Evolutionary conservation across 2,329 filamentous ascomycete genomes (phyloP), one percentile per base, ranked within the genome.

Genomic region (Pseudodiploospora longispora): DNA sequence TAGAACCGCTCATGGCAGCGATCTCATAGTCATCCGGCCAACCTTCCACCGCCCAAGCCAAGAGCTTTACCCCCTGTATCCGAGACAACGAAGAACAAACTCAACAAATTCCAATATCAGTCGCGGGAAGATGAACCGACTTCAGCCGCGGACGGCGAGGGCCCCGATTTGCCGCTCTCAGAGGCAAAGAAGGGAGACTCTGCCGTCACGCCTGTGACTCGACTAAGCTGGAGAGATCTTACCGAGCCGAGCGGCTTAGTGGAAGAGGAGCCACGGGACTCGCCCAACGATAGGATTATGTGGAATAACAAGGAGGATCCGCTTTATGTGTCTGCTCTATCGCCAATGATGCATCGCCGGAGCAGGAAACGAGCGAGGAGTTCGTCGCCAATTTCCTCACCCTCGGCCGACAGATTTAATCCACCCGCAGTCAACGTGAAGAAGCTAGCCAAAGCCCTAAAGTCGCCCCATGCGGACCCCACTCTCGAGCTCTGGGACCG

Each of bases 401-500:
- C 86, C 1, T 72, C 75, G 38, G 48, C 63, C 10, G 66, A 74
- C 10, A 71, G 67, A 41, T 54, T 63, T 5, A 62, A 59, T 28
- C 65, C 67, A 1, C 68, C 71, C 6, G 56, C 72, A 0, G 66
- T 82, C 48, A 78, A 85, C 53, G 64, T 82, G 34, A 74, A 78
- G 55, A 71, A 73, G 50, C 63, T 83, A 36, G 74, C 76, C 34
- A 69, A 74, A 43, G 69, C 77, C 1, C 62, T 86, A 36, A 81
- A 76, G 51, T 84, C 83, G 1, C 82, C 82, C 9, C 78, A 83
- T 50, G 75, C 80, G 30, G 85, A 90, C 55, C 83, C 86, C 33
- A 84, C 83, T 3, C 64, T 83, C 30, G 84, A 90, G 50, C 64
- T 90, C 2, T 91, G 86, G 86, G 85, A 85, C 53, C 80, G 83